Conservation (phyloP, 345 rosid species). For the Brassica rapa region DNA sequence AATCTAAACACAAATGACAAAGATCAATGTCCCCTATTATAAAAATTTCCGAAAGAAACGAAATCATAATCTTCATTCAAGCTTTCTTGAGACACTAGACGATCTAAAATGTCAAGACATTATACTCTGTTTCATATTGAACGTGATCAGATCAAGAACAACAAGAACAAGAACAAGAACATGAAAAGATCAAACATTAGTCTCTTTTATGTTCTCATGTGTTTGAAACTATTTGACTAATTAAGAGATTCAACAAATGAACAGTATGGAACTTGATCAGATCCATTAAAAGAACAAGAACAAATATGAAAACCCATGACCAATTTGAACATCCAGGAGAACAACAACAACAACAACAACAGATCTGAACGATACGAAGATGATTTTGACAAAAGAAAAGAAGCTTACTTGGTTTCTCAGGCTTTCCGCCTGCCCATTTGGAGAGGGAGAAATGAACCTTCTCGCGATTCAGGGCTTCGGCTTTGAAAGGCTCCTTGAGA, state of each 20-base stretch:
- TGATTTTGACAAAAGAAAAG: background rate
- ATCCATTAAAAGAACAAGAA: background rate
- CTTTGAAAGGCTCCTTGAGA: constrained; percentile 71
- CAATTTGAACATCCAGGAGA: background rate
- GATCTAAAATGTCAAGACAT: background rate
- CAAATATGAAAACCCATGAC: background rate
- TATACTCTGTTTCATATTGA: background rate
- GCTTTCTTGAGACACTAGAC: background rate
- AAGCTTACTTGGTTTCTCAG: constrained; percentile 66
- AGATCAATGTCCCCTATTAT: background rate
- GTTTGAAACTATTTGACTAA: background rate
- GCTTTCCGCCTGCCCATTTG: constrained; percentile 64
- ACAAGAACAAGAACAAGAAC: background rate
- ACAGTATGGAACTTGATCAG: background rate
- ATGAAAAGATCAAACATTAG: background rate
- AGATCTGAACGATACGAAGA: background rate
- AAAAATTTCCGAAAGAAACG: background rate
- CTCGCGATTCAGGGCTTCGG: constrained; percentile 69
- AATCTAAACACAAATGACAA: background rate
- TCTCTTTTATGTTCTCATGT: background rate
- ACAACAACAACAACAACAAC: background rate
- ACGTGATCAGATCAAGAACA: background rate
- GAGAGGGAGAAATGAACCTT: constrained; percentile 78
- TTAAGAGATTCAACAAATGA: background rate
- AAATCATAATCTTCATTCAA: no score